phyloP scores from a whole-genome alignment of 306 rosid genomes.

The Fragaria ananassa region DNA sequence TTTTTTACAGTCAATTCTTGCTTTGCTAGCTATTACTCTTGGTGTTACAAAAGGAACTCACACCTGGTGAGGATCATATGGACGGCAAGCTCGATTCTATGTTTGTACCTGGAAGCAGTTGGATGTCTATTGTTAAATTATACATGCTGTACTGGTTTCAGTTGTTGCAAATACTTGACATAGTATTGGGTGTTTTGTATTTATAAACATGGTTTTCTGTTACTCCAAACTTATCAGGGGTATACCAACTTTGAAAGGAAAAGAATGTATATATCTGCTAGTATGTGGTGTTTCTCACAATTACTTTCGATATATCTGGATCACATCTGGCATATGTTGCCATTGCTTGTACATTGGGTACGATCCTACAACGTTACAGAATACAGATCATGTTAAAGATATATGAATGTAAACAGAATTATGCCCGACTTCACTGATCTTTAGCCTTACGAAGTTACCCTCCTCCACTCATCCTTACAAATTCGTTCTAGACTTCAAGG shows the following conservation, averaged over 20 bases:
- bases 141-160: neutral
- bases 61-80: slow-evolving; percentile 31
- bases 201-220: neutral
- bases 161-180: slow-evolving; percentile 2
- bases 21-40: slow-evolving; percentile 42
- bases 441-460: neutral
- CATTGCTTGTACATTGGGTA: neutral
- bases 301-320: neutral
- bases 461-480: neutral
- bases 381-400: too few relatives aligned
- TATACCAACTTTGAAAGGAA: too few relatives aligned
- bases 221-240: neutral
- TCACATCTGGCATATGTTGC: neutral
- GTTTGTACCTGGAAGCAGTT: neutral
- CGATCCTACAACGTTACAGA: too few relatives aligned
- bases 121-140: neutral
- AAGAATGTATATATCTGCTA: neutral
- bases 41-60: slow-evolving; percentile 39
- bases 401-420: too few relatives aligned
- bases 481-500: neutral
- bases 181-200: neutral
- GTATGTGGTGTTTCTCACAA: neutral
- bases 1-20: slow-evolving; percentile 53
- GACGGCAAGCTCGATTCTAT: neutral
- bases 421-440: neutral